These are phyloP conservation scores for Linum lewisii DNA, from an alignment of 345 rosid genomes.

Conservation along the genomic window DNA sequence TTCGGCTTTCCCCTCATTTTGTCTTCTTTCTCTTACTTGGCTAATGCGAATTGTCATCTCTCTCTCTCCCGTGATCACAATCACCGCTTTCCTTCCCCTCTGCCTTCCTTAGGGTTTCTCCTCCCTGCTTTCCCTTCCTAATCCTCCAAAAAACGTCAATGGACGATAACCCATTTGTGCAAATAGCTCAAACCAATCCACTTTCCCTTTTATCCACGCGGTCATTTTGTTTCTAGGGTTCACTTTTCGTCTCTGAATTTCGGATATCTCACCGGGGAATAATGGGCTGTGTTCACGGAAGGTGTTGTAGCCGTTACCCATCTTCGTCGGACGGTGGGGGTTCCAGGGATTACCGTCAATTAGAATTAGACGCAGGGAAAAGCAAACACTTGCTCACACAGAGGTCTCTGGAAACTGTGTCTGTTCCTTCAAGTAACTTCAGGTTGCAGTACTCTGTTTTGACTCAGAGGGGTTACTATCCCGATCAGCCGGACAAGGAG, in stretches of 20 bases:
- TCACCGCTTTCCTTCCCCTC: slow-evolving; percentile 9
- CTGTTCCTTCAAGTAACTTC: slow-evolving; percentile 59
- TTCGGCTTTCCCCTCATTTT: no score
- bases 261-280: slow-evolving; percentile 24
- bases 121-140: no score
- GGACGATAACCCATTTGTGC: no score
- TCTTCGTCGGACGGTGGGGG: slow-evolving; percentile 49
- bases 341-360: slow-evolving; percentile 29
- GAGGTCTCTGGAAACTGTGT: slow-evolving; percentile 49
- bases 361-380: slow-evolving; percentile 20
- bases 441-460: slow-evolving; percentile 62
- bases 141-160: no score
- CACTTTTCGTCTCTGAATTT: background rate
- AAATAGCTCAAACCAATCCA: no score
- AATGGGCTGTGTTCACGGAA: slow-evolving; percentile 59
- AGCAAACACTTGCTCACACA: slow-evolving; percentile 41
- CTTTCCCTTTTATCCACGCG: no score
- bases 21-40: no score
- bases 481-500: slow-evolving; percentile 65
- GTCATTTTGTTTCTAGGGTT: no score
- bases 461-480: slow-evolving; percentile 79
- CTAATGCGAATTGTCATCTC: background rate
- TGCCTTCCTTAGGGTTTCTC: background rate
- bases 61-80: no score
- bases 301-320: slow-evolving; percentile 64